Conservation (phyloP, 139 green algal species). For the Coelastrella sp. region DNA sequence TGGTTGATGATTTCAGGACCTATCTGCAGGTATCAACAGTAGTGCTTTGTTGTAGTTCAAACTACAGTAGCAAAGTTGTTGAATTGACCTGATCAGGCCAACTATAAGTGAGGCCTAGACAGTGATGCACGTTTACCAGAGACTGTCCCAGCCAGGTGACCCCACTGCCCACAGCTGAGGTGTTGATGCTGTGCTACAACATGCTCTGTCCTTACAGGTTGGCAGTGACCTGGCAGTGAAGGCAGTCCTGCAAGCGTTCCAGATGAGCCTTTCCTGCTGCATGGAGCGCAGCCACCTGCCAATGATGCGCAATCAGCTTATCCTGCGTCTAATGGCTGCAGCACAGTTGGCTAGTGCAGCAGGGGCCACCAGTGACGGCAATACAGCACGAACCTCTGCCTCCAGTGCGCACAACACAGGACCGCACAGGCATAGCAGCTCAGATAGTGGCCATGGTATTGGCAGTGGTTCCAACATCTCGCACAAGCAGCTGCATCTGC, state of each 20-base stretch:
- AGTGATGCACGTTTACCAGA: no score
- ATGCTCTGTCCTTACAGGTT: constrained; percentile 25
- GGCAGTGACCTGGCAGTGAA: constrained; percentile 49
- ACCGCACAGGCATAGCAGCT: background rate
- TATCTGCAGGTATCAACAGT: constrained; percentile 38
- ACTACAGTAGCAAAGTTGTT: background rate
- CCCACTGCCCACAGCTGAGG: no score
- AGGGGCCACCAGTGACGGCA: background rate
- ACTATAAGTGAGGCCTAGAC: no score
- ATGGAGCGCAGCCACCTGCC: constrained; percentile 66
- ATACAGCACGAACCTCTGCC: no score
- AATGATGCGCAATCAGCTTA: constrained; percentile 84
- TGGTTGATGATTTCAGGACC: constrained; percentile 84
- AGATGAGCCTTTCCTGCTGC: constrained; percentile 80
- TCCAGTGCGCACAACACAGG: no score
- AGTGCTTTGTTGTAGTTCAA: background rate
- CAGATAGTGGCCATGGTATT: background rate
- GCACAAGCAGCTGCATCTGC: constrained; percentile 26
- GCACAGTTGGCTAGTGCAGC: constrained; percentile 49
- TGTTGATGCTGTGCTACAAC: no score
- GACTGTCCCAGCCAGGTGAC: no score
- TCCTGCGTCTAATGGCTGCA: constrained; percentile 75
- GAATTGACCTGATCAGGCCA: no score
- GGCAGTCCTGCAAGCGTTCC: constrained; percentile 75
- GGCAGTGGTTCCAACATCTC: background rate